A percentile compares a stretch with the other conserved stretches of the same genome.
These are phyloP conservation scores for Trichoderma sp. DNA, from an alignment of 2,329 filamentous ascomycete genomes.

Conservation along the genomic window DNA sequence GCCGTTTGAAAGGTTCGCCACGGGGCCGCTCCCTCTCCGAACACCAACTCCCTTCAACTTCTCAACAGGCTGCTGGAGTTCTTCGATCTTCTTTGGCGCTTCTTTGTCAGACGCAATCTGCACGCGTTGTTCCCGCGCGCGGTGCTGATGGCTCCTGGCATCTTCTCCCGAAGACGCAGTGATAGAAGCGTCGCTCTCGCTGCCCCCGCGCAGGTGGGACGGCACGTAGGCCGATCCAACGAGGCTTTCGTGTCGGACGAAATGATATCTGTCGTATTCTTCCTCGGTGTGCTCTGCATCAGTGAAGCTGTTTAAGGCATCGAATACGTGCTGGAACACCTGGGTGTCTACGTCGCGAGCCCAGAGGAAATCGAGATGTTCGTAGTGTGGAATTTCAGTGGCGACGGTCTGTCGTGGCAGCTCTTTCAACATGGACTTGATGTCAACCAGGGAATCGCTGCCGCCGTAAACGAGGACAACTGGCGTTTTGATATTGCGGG, in stretches of 20 bases:
- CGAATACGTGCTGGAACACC: constrained; percentile 89
- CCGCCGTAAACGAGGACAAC: constrained; percentile 93
- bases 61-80: constrained; percentile 29
- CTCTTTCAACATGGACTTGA: constrained; percentile 87
- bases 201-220: constrained; percentile 34
- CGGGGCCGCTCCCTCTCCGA: constrained; percentile 22
- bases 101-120: background rate
- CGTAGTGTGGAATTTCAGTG: constrained; percentile 86
- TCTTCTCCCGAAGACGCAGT: constrained; percentile 28
- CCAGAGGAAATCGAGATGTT: constrained; percentile 97
- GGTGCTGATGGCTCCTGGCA: constrained; percentile 29
- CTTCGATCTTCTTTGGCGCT: background rate
- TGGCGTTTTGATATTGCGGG: constrained; percentile 93
- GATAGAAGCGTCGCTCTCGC: constrained; percentile 43
- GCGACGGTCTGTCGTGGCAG: constrained; percentile 82
- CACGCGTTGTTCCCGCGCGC: constrained; percentile 8
- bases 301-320: constrained; percentile 76
- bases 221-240: constrained; percentile 42
- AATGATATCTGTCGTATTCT: constrained; percentile 60
- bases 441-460: constrained; percentile 90
- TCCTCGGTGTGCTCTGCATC: constrained; percentile 59
- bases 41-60: constrained; percentile 37
- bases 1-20: background rate
- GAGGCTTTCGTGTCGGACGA: constrained; percentile 54
- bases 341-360: constrained; percentile 78